Conservation (phyloP, 2,329 filamentous ascomycete genomes). For the Clonostachys sp. region DNA sequence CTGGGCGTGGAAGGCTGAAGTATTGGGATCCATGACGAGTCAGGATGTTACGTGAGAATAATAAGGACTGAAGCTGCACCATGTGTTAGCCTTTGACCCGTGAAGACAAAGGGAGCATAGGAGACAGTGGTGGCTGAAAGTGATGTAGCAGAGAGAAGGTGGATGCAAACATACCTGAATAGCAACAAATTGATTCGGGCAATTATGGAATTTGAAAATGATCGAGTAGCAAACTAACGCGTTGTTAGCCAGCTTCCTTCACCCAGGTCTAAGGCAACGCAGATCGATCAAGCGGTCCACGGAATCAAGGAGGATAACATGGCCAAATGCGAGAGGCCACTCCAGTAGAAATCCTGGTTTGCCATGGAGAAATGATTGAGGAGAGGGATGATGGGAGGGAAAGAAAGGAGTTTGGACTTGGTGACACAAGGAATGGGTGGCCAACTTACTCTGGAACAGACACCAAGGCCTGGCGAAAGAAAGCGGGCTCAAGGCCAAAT, state of each 20-base stretch:
- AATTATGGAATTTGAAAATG: constrained; percentile 21
- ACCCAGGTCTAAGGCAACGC: too few relatives aligned
- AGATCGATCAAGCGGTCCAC: too few relatives aligned
- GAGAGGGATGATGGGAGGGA: too few relatives aligned
- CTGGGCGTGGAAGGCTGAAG: constrained; percentile 14
- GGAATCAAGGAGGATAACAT: background rate
- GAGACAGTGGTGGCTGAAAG: too few relatives aligned
- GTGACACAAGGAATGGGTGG: too few relatives aligned
- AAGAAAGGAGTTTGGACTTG: too few relatives aligned
- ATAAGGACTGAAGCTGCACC: constrained; percentile 23
- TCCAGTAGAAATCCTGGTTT: background rate
- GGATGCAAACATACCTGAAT: constrained; percentile 16
- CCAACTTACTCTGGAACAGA: constrained; percentile 1
- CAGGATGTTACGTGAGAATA: constrained; percentile 19
- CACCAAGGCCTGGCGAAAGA: constrained; percentile 1
- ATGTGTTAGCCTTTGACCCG: too few relatives aligned
- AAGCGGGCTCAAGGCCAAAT: constrained; percentile 20
- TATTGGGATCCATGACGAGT: constrained; percentile 27
- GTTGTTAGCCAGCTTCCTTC: background rate
- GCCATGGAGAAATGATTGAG: too few relatives aligned
- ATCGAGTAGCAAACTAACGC: constrained; percentile 8
- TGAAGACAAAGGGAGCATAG: too few relatives aligned
- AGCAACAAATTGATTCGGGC: constrained; percentile 22
- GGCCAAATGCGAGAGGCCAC: background rate
- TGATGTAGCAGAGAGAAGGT: background rate